Conservation (phyloP, 805 yeast species). For the Komagataella pseudopastoris region DNA sequence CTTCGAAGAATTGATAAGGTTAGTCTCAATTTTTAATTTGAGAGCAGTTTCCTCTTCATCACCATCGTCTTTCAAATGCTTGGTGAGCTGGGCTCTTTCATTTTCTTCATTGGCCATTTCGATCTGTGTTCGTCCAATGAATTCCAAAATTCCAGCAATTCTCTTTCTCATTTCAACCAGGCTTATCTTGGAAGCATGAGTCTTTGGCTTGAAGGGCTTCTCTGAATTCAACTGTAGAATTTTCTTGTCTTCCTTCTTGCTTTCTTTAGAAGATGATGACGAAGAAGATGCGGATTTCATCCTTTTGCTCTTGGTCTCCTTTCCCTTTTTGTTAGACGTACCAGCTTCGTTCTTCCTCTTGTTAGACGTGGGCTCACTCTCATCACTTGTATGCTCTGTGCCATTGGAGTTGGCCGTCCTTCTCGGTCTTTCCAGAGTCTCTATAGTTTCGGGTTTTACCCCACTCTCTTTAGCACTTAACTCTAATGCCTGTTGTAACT, state of each 20-base stretch:
- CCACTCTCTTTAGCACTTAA: slow-evolving; percentile 43
- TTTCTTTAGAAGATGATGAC: not conserved
- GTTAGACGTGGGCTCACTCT: not conserved
- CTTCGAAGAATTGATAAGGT: slow-evolving; percentile 35
- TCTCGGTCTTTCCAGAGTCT: slow-evolving; percentile 7
- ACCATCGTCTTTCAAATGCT: slow-evolving; percentile 27
- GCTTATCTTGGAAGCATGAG: slow-evolving; percentile 65
- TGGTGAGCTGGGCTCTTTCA: slow-evolving; percentile 35
- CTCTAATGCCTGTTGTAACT: slow-evolving; percentile 31
- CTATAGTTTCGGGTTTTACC: slow-evolving; percentile 20
- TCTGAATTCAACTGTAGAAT: slow-evolving; percentile 6
- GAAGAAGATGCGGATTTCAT: slow-evolving; percentile 3
- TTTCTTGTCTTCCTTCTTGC: slow-evolving; percentile 1
- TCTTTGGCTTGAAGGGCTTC: slow-evolving; percentile 72
- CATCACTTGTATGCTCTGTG: not conserved
- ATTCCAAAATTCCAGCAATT: slow-evolving; percentile 82
- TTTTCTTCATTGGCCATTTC: slow-evolving; percentile 68
- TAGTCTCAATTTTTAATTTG: slow-evolving; percentile 16
- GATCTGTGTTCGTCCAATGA: slow-evolving; percentile 74
- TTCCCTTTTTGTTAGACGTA: slow-evolving; percentile 1
- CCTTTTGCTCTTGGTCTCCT: slow-evolving; percentile 4
- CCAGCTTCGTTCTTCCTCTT: not conserved
- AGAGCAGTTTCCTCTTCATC: slow-evolving; percentile 13
- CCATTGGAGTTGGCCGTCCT: slow-evolving; percentile 8
- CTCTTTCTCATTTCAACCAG: slow-evolving; percentile 79